Evolutionary conservation across 345 rosid genomes (phyloP), one percentile per base, ranked within the genome.

Genomic region (Ailanthus altissimus): DNA sequence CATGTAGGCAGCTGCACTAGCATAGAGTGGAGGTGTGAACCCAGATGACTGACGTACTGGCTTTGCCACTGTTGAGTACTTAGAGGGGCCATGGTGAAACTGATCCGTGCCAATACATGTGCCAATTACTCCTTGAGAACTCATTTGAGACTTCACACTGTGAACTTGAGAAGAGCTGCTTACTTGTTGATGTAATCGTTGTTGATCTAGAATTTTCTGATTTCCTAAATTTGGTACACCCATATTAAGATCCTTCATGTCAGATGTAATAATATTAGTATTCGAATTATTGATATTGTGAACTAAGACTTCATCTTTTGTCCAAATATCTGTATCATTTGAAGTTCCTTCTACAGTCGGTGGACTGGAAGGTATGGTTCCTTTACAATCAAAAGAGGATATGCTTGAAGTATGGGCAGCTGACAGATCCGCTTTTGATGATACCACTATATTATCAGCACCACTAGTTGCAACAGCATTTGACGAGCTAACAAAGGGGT

Each of bases 1-100:
- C 80, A 82, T 82, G 77, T 84, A 87, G 26, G 85, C 80, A 8
- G 81, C 71, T 43, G 80, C 75, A 25, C 85, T 68, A 73, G 86
- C 75, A 76, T 85, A 87, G 25, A 80, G 75, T 21, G 77, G 83
- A 65, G 88, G 72, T 2, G 89, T 86, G 78, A 87, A 84, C 36
- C 92, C 89, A 63, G 89, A 84, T 71, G 89, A 86, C 79, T 89
- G 92, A 49, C 86, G 79, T 67, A 84, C 76, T 18, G 81, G 87
- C 81, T 81, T 88, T 62, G 81, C 79, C 75, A 75, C 91, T 18
- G 80, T 69, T 20, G 88, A 73, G 54, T 83, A 76, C 79, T 81
- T 86, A 47, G 81, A 74, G 28, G 81, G 77, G 51, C 77, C 81
- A 71, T 84, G 84, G 20, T 71, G 78, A 67, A 75, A 79, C 77